Evolutionary conservation across 164 flowering plant genomes (phyloP).

Genomic region (Kalanchoe fedtschenkoi): DNA sequence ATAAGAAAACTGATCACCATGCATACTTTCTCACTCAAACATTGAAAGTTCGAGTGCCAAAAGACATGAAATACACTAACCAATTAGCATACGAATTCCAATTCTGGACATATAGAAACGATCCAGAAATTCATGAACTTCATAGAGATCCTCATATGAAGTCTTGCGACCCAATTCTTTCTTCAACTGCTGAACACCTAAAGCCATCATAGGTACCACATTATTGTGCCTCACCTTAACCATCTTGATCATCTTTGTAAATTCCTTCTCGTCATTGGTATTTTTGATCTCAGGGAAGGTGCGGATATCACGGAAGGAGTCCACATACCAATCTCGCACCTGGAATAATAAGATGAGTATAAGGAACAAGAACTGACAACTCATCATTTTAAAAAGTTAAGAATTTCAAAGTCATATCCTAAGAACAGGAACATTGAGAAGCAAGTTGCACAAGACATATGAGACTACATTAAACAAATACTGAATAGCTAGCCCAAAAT

Average conservation of each 20-base stretch:
- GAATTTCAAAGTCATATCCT: not conserved
- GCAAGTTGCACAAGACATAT: not conserved
- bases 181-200: constrained; percentile 91
- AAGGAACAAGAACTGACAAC: not conserved
- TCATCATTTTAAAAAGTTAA: not conserved
- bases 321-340: constrained; percentile 97
- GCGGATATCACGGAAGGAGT: constrained; percentile 85
- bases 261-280: constrained; percentile 56
- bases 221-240: constrained; percentile 90
- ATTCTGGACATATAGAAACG: constrained; percentile 96
- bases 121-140: constrained; percentile 84
- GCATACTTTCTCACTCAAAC: not conserved
- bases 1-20: not conserved
- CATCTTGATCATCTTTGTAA: constrained; percentile 87
- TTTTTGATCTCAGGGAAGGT: constrained; percentile 66
- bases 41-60: constrained; percentile 4
- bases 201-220: constrained; percentile 93
- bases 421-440: not conserved
- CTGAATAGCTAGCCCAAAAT: not conserved
- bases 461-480: not conserved
- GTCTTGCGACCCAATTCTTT: constrained; percentile 46
- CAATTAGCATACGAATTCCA: constrained; percentile 96
- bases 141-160: constrained; percentile 39
- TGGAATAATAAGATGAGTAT: constrained; percentile 9
- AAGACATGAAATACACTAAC: constrained; percentile 22